Conservation (phyloP, 805 yeast genomes). For the Cyberlindnera mississippiensis region DNA sequence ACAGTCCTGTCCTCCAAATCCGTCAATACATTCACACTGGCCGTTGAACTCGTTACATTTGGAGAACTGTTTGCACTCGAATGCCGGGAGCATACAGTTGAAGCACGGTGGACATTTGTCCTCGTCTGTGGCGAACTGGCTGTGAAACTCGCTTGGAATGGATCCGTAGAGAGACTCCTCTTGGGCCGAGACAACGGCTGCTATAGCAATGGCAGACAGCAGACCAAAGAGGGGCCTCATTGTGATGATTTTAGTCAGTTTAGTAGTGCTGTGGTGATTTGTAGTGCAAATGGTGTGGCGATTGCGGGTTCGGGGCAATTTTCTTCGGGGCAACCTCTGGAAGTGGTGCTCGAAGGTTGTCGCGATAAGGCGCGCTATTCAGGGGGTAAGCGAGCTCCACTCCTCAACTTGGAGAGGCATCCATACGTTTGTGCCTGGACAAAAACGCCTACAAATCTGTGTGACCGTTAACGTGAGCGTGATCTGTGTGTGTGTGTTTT, state of each 20-base stretch:
- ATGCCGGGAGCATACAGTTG: slow-evolving; percentile 90
- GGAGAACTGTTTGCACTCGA: slow-evolving; percentile 86
- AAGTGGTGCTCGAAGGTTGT: background rate
- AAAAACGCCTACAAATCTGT: background rate
- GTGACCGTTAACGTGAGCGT: no score
- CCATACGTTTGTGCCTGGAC: no score
- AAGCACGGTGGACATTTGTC: slow-evolving; percentile 83
- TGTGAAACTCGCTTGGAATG: background rate
- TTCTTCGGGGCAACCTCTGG: background rate
- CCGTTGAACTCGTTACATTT: slow-evolving; percentile 87
- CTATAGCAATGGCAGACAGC: background rate
- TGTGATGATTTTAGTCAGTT: background rate
- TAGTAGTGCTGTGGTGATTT: background rate
- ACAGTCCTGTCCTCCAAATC: slow-evolving; percentile 94
- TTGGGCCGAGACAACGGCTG: background rate
- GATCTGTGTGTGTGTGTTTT: no score
- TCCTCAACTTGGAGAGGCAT: no score
- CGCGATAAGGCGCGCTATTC: background rate
- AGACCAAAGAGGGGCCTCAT: background rate
- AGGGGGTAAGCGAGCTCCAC: no score
- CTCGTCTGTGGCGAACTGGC: slow-evolving; percentile 5
- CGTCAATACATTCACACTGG: slow-evolving; percentile 85
- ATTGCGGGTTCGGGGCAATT: background rate
- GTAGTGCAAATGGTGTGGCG: background rate
- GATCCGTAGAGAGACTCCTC: slow-evolving; percentile 14